Conservation (phyloP, 2,329 filamentous ascomycete species). For the Diaporthe capsici region DNA sequence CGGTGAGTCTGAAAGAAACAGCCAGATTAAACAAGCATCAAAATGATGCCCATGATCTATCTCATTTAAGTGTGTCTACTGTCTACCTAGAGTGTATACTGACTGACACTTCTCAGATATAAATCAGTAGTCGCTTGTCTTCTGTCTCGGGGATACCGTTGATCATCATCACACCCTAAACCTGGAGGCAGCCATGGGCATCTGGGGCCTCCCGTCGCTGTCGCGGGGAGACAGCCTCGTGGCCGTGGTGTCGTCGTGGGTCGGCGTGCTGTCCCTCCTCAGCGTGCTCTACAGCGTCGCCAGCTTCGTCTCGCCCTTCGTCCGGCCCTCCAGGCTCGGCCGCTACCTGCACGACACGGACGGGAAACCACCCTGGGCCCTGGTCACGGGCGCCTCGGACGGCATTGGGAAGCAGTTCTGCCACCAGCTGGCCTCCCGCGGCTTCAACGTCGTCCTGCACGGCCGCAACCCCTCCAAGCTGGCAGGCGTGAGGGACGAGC, state of each 20-base stretch:
- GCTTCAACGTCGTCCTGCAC: conserved; percentile 71
- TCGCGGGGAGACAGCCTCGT: conserved; percentile 18
- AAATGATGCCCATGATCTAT: background rate
- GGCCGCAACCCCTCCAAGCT: conserved; percentile 68
- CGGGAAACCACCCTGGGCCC: conserved; percentile 55
- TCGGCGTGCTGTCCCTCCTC: conserved; percentile 27
- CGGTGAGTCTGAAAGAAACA: background rate
- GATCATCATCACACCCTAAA: background rate
- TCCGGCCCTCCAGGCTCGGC: conserved; percentile 42
- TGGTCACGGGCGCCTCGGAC: conserved; percentile 68
- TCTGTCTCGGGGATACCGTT: background rate
- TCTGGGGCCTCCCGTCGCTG: background rate
- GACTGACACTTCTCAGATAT: background rate
- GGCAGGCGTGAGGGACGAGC: conserved; percentile 53
- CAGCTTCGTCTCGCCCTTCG: conserved; percentile 33
- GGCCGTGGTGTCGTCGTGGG: background rate
- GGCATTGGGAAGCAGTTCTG: conserved; percentile 68
- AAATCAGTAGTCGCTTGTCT: background rate
- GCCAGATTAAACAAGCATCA: background rate
- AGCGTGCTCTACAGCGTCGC: conserved; percentile 41
- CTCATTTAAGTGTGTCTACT: background rate
- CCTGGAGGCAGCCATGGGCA: background rate
- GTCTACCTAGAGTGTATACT: no score
- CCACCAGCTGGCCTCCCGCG: conserved; percentile 62
- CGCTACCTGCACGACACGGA: conserved; percentile 45